These are phyloP conservation scores for Colletotrichum lini DNA, from an alignment of 2,329 filamentous ascomycete species.

Conservation along the genomic window DNA sequence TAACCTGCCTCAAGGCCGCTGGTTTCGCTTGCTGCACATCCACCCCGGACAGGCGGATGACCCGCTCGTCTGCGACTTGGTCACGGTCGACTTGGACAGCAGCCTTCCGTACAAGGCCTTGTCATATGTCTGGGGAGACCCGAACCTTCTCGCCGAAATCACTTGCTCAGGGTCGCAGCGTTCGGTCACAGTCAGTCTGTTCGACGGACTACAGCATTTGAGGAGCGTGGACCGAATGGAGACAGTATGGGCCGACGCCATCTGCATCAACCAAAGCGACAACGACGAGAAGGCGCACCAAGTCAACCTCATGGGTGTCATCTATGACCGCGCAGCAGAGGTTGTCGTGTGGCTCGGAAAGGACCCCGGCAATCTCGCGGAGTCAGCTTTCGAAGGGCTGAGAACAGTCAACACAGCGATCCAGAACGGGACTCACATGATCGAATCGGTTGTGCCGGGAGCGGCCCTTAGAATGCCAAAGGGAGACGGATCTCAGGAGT, in stretches of 20 bases:
- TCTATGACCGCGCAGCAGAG: slow-evolving; percentile 32
- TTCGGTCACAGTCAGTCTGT: not conserved
- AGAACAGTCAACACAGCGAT: not conserved
- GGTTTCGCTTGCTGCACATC: slow-evolving; percentile 5
- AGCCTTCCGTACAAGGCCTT: slow-evolving; percentile 43
- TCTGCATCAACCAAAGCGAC: slow-evolving; percentile 44
- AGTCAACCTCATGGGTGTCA: slow-evolving; percentile 42
- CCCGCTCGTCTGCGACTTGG: slow-evolving; percentile 4
- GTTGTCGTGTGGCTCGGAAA: slow-evolving; percentile 42
- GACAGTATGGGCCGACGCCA: slow-evolving; percentile 42
- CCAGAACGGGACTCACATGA: not conserved
- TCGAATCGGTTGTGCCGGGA: not conserved
- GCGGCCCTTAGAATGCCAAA: not conserved
- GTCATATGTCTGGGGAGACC: slow-evolving; percentile 45
- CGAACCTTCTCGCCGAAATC: slow-evolving; percentile 1
- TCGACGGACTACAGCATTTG: not conserved
- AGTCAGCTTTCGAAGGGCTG: not conserved
- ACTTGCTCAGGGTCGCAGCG: not conserved
- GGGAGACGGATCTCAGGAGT: too few species aligned
- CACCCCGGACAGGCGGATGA: not conserved
- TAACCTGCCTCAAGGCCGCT: not conserved
- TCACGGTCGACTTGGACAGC: not conserved
- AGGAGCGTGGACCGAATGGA: slow-evolving; percentile 25
- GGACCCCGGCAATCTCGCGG: not conserved
- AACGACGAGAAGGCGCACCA: slow-evolving; percentile 36